phyloP scores from a whole-genome alignment of 2,329 filamentous ascomycete species.

The Diaporthe destruens region DNA sequence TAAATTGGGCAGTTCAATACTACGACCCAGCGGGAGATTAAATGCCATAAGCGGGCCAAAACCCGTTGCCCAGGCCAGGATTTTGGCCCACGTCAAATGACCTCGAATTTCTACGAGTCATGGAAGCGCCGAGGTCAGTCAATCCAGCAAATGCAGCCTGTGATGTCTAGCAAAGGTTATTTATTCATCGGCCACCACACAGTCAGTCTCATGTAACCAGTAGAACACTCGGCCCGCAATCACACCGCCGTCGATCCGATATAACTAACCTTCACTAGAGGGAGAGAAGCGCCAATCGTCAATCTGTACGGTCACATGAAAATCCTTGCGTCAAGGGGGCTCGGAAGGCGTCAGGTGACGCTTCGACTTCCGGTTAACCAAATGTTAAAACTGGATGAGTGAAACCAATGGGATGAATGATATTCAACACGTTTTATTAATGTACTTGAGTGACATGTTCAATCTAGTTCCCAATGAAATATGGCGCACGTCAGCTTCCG shows the following conservation, averaged over 20 bases:
- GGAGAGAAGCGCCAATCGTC: neutral
- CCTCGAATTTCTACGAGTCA: constrained; percentile 4
- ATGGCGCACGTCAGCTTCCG: no score
- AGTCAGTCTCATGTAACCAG: neutral
- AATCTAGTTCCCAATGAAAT: neutral
- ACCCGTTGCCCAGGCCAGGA: neutral
- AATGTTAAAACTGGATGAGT: neutral
- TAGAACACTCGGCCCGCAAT: neutral
- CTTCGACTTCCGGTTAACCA: neutral
- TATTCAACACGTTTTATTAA: no score
- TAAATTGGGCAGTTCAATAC: neutral
- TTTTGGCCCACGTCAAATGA: neutral
- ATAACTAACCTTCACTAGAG: accelerated
- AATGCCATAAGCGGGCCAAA: neutral
- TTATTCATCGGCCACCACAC: neutral
- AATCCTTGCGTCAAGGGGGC: neutral
- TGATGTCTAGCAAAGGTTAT: neutral
- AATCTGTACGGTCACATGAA: neutral
- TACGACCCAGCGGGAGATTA: constrained; percentile 19
- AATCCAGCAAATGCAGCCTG: neutral
- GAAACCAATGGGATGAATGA: no score
- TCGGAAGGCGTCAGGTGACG: neutral
- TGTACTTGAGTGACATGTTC: neutral
- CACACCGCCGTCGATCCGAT: neutral
- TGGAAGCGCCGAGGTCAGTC: neutral